Evolutionary conservation across 1,139 yeast genomes (phyloP), one percentile per base, ranked within the genome.

Genomic region (Nakaseomyces kungkrabaensis): DNA sequence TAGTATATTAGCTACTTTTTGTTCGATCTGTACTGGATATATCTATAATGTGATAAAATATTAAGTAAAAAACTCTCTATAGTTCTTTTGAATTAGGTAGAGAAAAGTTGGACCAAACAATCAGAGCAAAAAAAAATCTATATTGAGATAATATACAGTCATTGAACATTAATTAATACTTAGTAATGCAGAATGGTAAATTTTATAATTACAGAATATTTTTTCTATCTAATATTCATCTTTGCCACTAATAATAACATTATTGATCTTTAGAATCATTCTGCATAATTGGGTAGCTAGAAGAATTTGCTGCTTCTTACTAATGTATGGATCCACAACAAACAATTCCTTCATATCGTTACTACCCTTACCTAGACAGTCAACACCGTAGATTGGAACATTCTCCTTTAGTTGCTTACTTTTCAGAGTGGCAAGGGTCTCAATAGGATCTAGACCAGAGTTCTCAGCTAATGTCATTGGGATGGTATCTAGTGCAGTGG

Each of bases 391-490:
- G 51, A 81, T 74, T 22, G 94, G 72, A 52, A 77, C 77, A 44
- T 77, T 72, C 66, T 86, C 94, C 59, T 78, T 77, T 31, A 86
- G 82, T 67, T 92, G 99, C 60, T 83, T 81, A 44, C 96, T 77
- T 72, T 92, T 92, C 63, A 92, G 77, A 43, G 76, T 71, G 1
- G 97, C 80, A 61, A 94, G 77, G 3, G 95, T 83, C 67, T 89
- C 96, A 60, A 94, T 90, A 51, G 97, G 94, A 59, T 88, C 86
- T 63, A 90, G 75, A 55, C 98, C 99, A 13, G 97, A 89, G 71
- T 92, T 92, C 70, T 89, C 97, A 42, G 97, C 97, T 61, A 94
- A 76, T 5, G 96, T 85, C 85, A 89, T 84, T 54, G 97, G 97
- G 54, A 92, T 84, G 47, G 82, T 79, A 67, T 92, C 99, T 63